Percentiles rank a stretch among this genome's conserved stretches.
These are phyloP conservation scores for Dinochytrium kinnereticum DNA, from an alignment of 371 early-diverging fungal species.

Conservation along the genomic window DNA sequence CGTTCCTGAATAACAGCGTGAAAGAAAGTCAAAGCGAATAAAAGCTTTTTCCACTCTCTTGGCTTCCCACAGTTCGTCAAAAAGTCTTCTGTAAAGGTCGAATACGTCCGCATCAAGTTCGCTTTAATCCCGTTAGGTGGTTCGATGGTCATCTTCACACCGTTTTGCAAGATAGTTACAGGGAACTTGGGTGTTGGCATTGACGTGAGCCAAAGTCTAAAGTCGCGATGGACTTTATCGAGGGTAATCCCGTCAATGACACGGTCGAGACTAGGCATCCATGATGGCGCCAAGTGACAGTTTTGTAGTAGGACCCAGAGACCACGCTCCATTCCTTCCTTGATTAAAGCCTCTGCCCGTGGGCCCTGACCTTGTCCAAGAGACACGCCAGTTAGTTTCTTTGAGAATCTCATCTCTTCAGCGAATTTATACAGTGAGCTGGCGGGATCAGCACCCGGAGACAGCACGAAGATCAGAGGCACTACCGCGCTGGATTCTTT, in stretches of 20 bases:
- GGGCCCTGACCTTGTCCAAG: slow-evolving; percentile 68
- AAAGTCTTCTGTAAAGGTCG: slow-evolving; percentile 61
- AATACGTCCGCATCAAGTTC: slow-evolving; percentile 60
- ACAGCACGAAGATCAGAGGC: slow-evolving; percentile 64
- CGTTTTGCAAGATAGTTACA: slow-evolving; percentile 63
- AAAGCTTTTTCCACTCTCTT: slow-evolving; percentile 57
- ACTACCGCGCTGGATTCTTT: slow-evolving; percentile 58
- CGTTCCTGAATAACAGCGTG: slow-evolving; percentile 66
- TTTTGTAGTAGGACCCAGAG: slow-evolving; percentile 65
- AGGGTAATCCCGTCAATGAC: slow-evolving; percentile 58
- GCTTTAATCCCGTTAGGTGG: slow-evolving; percentile 67
- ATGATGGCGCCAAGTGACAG: slow-evolving; percentile 63
- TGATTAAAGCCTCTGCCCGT: slow-evolving; percentile 59
- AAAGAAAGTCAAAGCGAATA: slow-evolving; percentile 61
- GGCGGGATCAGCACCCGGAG: slow-evolving; percentile 66
- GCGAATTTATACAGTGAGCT: slow-evolving; percentile 61
- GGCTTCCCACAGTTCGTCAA: slow-evolving; percentile 52
- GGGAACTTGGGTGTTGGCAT: slow-evolving; percentile 65
- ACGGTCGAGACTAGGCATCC: slow-evolving; percentile 63
- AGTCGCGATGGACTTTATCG: slow-evolving; percentile 64
- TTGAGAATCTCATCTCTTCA: slow-evolving; percentile 63
- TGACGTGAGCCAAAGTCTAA: slow-evolving; percentile 62
- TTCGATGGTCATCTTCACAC: slow-evolving; percentile 63
- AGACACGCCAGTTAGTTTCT: slow-evolving; percentile 58
- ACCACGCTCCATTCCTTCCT: slow-evolving; percentile 62